These are phyloP conservation scores for Fusarium papillatum DNA, from an alignment of 2,329 filamentous ascomycete species.

Conservation along the genomic window DNA sequence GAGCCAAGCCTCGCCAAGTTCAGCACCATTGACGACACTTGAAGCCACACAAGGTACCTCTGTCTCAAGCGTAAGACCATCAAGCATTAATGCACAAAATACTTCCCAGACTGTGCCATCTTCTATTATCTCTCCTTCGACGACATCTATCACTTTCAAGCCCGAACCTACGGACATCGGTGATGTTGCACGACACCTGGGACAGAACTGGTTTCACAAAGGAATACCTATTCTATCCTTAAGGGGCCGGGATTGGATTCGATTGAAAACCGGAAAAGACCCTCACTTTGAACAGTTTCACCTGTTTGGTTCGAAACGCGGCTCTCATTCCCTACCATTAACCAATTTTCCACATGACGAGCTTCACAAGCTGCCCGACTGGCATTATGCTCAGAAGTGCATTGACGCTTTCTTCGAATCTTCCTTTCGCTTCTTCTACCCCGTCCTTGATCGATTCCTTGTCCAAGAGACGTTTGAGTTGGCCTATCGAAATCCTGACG, in stretches of 20 bases:
- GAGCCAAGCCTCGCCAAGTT: background rate
- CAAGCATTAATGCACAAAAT: background rate
- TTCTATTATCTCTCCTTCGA: background rate
- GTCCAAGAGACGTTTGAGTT: conserved; percentile 13
- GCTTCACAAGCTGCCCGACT: conserved; percentile 6
- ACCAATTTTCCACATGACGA: background rate
- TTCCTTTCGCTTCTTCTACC: conserved; percentile 5
- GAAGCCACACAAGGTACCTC: background rate
- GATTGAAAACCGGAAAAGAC: conserved; percentile 12
- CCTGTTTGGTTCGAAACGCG: conserved; percentile 2
- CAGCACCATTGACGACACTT: background rate
- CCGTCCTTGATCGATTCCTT: conserved; percentile 12
- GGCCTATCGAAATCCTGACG: conserved; percentile 1
- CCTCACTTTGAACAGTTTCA: conserved; percentile 3
- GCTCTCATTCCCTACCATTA: background rate
- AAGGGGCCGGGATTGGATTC: conserved; percentile 19
- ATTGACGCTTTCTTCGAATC: conserved; percentile 10
- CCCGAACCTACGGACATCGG: background rate
- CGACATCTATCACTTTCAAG: background rate
- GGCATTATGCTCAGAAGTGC: background rate
- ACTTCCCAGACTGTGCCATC: background rate
- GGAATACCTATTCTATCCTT: conserved; percentile 22
- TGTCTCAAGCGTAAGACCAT: background rate
- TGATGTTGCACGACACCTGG: conserved; percentile 6
- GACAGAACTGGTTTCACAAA: conserved; percentile 23